These are phyloP conservation scores for Malassezia restricta DNA, from an alignment of 1,284 basidiomycete genomes.

Conservation along the genomic window DNA sequence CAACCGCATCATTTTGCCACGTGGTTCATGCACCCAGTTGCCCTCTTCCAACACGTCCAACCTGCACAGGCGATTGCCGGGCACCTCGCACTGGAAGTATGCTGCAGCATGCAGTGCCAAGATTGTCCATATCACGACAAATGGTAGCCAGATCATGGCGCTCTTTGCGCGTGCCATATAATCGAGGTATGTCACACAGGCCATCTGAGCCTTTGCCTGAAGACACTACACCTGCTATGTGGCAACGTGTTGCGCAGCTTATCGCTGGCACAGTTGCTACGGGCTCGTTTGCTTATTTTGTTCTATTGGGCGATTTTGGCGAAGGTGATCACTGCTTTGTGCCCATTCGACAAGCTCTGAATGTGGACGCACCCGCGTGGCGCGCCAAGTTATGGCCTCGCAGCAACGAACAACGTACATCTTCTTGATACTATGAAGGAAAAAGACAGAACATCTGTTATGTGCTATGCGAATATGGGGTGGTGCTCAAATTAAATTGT, in stretches of 20 bases:
- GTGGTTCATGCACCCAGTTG: too few relatives aligned
- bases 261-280: slow-evolving; percentile 8
- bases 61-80: too few relatives aligned
- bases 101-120: too few relatives aligned
- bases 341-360: slow-evolving; percentile 6
- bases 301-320: slow-evolving; percentile 12
- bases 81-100: too few relatives aligned
- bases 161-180: not conserved
- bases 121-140: too few relatives aligned
- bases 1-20: too few relatives aligned
- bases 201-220: slow-evolving; percentile 2
- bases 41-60: too few relatives aligned
- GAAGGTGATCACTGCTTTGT: slow-evolving; percentile 15
- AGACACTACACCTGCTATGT: slow-evolving; percentile 11
- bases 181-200: not conserved
- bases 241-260: slow-evolving; percentile 14
- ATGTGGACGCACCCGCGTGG: not conserved
- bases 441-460: too few relatives aligned
- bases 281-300: slow-evolving; percentile 9
- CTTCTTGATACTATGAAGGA: too few relatives aligned
- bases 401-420: not conserved
- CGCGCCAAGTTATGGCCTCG: not conserved
- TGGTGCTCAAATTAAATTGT: too few relatives aligned
- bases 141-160: too few relatives aligned
- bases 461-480: too few relatives aligned